Conservation (phyloP, 345 rosid species). For the Lagerstroemia speciosa region DNA sequence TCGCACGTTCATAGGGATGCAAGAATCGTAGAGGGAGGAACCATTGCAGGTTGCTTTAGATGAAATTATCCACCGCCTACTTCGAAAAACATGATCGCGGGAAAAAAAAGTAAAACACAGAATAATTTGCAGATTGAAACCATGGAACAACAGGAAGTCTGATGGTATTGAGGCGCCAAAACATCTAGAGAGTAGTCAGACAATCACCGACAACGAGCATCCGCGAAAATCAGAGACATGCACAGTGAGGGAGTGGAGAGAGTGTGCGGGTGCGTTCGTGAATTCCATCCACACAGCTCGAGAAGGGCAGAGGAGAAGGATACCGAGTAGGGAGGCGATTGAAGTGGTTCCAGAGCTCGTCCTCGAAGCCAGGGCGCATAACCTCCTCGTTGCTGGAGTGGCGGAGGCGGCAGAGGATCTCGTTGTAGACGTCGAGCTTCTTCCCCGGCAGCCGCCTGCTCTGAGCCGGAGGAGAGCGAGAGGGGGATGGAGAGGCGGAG, state of each 20-base stretch:
- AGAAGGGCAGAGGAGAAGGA: background rate
- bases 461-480: constrained; percentile 1
- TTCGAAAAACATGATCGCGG: background rate
- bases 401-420: constrained; percentile 62
- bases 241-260: background rate
- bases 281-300: background rate
- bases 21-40: background rate
- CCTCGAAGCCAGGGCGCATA: constrained; percentile 53
- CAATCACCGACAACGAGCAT: background rate
- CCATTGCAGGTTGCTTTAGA: background rate
- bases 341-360: constrained; percentile 92
- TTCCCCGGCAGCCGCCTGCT: constrained; percentile 21
- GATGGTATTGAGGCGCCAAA: background rate
- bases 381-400: constrained; percentile 40
- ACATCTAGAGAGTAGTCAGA: background rate
- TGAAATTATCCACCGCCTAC: background rate
- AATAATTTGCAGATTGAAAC: background rate
- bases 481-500: background rate
- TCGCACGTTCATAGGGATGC: background rate
- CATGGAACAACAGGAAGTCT: background rate
- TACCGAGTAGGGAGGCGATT: constrained; percentile 84
- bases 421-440: constrained; percentile 58
- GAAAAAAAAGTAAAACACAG: background rate
- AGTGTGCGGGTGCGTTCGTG: too few relatives aligned
- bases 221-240: background rate